phyloP scores from a whole-genome alignment of 2,329 filamentous ascomycete genomes.

The Claviceps maximensis region DNA sequence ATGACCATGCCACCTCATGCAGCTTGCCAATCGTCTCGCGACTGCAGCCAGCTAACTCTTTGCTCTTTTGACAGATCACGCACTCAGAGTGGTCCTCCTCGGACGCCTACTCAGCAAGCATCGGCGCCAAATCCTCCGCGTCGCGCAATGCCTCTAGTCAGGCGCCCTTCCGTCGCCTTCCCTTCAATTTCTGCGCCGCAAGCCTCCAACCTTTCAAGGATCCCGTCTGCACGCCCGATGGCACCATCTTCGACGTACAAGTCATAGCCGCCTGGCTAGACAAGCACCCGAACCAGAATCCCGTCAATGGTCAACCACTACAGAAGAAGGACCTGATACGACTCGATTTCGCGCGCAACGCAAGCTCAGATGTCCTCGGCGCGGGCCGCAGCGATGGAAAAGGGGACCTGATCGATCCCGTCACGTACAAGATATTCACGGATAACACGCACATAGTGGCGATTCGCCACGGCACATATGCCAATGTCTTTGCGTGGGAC shows the following conservation, averaged over 20 bases:
- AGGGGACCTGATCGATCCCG: constrained; percentile 84
- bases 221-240: constrained; percentile 77
- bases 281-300: constrained; percentile 77
- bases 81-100: constrained; percentile 95
- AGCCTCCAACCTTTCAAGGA: constrained; percentile 91
- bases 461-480: constrained; percentile 63
- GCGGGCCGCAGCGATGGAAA: constrained; percentile 37
- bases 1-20: neutral
- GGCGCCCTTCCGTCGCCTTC: constrained; percentile 70
- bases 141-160: constrained; percentile 23
- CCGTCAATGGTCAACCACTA: constrained; percentile 68
- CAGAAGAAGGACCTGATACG: constrained; percentile 76
- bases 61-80: constrained; percentile 47
- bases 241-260: constrained; percentile 89
- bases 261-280: constrained; percentile 91
- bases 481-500: constrained; percentile 94
- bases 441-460: constrained; percentile 97
- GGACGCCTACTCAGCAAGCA: constrained; percentile 72
- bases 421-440: constrained; percentile 94
- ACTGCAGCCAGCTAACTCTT: neutral
- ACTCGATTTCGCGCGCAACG: constrained; percentile 84
- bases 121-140: constrained; percentile 21
- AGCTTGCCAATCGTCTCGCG: neutral
- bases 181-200: constrained; percentile 96
- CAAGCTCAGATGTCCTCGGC: constrained; percentile 44